Base-by-base conservation (phyloP, 441 rosid species). In the Macaranga tanarius region DNA sequence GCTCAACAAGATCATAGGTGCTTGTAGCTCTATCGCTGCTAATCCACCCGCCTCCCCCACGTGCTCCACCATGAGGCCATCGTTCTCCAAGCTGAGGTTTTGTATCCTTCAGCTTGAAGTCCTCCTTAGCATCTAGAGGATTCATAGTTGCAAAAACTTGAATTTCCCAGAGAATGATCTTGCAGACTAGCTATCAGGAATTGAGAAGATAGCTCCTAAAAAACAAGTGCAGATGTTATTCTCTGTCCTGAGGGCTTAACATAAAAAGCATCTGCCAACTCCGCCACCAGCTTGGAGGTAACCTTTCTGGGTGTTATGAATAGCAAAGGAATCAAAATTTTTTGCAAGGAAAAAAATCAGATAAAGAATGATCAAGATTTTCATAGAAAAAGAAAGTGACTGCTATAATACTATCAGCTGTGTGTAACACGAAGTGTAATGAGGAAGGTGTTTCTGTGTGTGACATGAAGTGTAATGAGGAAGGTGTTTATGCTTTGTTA, bases 11-110 rank as follows among this genome's bases (percentile, higher is more conserved):
- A 71, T 94, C 97, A 16, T 90, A 90, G 5, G 92, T 88, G 80
- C 90, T 89, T 5, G 90, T 82, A 61, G 84, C 80, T 83, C 92
- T 86, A 42, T 93, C 98, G 62, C 72, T 84, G 69, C 84, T 82
- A 77, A 82, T 81, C 91, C 92, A 90, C 38, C 92, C 87, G 26
- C 83, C 75, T 73, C 89, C 96, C 11, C 86, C 86, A 9, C 81
- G 84, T 23, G 76, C 75, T 63, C 80, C 86, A 13, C 78, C 79
- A 62, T 91, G 98, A 19, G 96, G 98, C 98, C 97, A 91, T 75
- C 86, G 80, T 76, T 93, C 98, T 57, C 98, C 97, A 5, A 93
- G 96, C 83, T 93, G 91, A 50, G 90, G 96, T 77, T 86, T 90
- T 72, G 90, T 93, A 79, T 89, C 91, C 82, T 93, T 93, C 74